phyloP scores from a whole-genome alignment of 148 eudicot species.

The Rhododendron williamsianum region DNA sequence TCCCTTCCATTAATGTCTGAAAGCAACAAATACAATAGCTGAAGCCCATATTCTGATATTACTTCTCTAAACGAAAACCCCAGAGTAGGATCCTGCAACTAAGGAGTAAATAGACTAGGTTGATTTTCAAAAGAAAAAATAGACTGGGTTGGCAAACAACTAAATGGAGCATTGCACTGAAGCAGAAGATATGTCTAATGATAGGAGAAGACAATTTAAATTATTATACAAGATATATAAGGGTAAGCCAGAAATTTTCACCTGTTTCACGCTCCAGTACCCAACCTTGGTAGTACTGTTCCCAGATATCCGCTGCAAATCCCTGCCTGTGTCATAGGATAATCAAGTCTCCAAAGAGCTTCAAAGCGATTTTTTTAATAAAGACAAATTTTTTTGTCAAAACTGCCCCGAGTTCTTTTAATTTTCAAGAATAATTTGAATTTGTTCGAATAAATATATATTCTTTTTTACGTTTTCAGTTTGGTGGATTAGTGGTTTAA shows the following conservation, averaged over 20 bases:
- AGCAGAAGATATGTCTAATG: background rate
- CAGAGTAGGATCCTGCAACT: background rate
- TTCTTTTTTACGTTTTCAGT: too few relatives aligned
- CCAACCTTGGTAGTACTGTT: constrained; percentile 72
- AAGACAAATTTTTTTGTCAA: background rate
- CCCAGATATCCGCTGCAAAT: constrained; percentile 87
- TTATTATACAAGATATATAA: background rate
- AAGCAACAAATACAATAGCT: background rate
- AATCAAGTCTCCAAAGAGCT: constrained; percentile 45
- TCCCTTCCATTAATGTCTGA: background rate
- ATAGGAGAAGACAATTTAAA: background rate
- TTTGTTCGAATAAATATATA: too few relatives aligned
- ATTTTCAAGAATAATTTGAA: too few relatives aligned
- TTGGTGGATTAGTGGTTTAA: too few relatives aligned
- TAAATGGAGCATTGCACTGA: background rate
- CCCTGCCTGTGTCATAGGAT: constrained; percentile 73
- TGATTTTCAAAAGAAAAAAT: background rate
- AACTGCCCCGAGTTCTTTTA: too few relatives aligned
- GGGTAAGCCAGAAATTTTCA: constrained; percentile 23
- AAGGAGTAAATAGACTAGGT: background rate
- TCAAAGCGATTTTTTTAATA: background rate
- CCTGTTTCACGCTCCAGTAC: constrained; percentile 65
- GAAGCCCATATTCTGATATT: background rate
- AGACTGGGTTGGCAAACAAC: background rate
- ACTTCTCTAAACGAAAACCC: background rate